Percentiles rank a stretch among this genome's conserved stretches.
These are phyloP conservation scores for Phytophthora sansomeana DNA, from an alignment of 352 stramenopile species.

Conservation along the genomic window DNA sequence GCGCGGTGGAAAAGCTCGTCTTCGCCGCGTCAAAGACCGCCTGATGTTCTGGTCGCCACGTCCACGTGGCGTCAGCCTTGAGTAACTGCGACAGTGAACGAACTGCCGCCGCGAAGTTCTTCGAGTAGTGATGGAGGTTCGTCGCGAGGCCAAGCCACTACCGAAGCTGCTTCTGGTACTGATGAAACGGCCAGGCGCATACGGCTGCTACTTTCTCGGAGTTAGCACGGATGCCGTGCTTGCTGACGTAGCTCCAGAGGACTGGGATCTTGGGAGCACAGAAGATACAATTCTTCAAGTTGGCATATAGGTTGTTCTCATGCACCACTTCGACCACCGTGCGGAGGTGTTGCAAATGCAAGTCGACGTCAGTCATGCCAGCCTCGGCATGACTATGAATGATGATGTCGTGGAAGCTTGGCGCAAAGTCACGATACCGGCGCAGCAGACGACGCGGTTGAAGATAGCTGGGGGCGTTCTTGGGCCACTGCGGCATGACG, in stretches of 20 bases:
- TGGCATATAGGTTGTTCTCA: conserved; percentile 30
- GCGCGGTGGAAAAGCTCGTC: conserved; percentile 1
- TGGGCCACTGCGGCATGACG: conserved; percentile 32
- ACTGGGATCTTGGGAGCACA: conserved; percentile 35
- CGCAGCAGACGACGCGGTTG: conserved; percentile 7
- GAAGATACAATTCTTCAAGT: conserved; percentile 40
- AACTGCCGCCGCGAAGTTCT: conserved; percentile 18
- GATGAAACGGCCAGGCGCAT: conserved; percentile 1
- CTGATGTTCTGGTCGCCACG: conserved; percentile 20
- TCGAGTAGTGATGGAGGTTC: conserved; percentile 32
- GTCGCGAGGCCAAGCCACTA: conserved; percentile 30
- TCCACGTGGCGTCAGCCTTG: conserved; percentile 31
- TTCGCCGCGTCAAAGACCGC: conserved; percentile 25
- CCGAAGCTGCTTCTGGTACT: conserved; percentile 7
- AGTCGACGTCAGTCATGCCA: conserved; percentile 13
- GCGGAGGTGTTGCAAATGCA: conserved; percentile 31
- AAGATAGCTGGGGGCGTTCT: conserved; percentile 4
- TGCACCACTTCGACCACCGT: conserved; percentile 32
- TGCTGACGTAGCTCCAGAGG: conserved; percentile 33
- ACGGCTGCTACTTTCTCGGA: conserved; percentile 27
- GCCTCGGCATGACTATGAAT: conserved; percentile 25
- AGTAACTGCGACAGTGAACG: conserved; percentile 22
- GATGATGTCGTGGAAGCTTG: conserved; percentile 43
- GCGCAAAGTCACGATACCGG: conserved; percentile 2
- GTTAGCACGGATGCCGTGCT: conserved; percentile 19